phyloP scores from a whole-genome alignment of 2,329 filamentous ascomycete species.

The Fusarium anguioides region DNA sequence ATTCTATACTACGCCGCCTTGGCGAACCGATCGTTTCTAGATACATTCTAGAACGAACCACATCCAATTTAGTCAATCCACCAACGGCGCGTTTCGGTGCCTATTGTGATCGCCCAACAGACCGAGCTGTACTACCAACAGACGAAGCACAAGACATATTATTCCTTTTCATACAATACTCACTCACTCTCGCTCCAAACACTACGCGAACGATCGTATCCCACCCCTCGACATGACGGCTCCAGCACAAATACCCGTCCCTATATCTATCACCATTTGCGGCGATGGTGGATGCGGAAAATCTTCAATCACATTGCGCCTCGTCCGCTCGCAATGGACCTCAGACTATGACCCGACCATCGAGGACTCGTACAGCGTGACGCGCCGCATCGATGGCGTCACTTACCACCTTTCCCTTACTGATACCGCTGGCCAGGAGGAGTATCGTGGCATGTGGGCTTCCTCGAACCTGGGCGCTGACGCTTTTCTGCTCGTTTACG shows the following conservation, averaged over 20 bases:
- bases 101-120: slow-evolving; percentile 21
- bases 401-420: slow-evolving; percentile 83
- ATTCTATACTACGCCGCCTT: slow-evolving; percentile 1
- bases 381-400: slow-evolving; percentile 81
- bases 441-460: slow-evolving; percentile 89
- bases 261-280: slow-evolving; percentile 83
- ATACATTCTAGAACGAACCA: slow-evolving; percentile 32
- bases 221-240: slow-evolving; percentile 31
- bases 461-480: slow-evolving; percentile 81
- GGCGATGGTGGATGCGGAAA: slow-evolving; percentile 88
- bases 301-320: slow-evolving; percentile 84
- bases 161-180: background rate
- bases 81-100: slow-evolving; percentile 28
- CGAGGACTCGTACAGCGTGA: slow-evolving; percentile 87
- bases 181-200: background rate
- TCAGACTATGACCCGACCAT: slow-evolving; percentile 85
- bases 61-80: slow-evolving; percentile 15
- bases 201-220: background rate
- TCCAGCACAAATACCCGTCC: slow-evolving; percentile 55
- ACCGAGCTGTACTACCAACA: slow-evolving; percentile 4
- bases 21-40: slow-evolving; percentile 17
- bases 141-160: background rate
- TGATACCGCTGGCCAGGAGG: slow-evolving; percentile 89
- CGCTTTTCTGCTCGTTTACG: slow-evolving; percentile 88
- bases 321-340: slow-evolving; percentile 86